Evolutionary conservation across 2,329 filamentous ascomycete species (phyloP), one percentile per base, ranked within the genome.

Genomic region (Didymella segeticola): DNA sequence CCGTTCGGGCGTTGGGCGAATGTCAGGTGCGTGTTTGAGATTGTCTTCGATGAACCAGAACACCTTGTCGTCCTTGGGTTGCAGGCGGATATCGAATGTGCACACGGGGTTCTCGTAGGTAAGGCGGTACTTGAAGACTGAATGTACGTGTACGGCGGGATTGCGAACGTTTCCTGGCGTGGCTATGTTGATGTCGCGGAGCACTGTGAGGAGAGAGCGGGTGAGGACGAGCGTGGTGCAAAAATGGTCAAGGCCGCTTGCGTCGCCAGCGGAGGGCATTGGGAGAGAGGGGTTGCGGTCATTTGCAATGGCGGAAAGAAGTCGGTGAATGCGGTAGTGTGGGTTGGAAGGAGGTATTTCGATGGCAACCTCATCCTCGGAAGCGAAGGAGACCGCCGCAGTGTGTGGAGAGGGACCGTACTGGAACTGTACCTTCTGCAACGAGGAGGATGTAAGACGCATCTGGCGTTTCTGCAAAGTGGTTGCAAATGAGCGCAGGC

Each of bases 401-500:
- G 52, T 76, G 79, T 80, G 83, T 12, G 62, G 60, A 83, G 57
- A 27, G 67, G 77, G 54, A 61, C 72, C 79, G 70, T 95, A 96
- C n/a, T 80, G 83, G 70, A 95, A 91, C 2, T 82, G 77, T 5
- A 95, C 82, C 57, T 67, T 60, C 30, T 68, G 83, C 79, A 60
- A 79, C 78, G 49, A 93, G 80, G 33, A 81, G 77, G 61, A 87
- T 81, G 67, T 83, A 83, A 36, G 78, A 77, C 29, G 89, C 82
- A 45, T 82, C 79, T 60, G 83, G 79, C 57, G 79, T 77, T 48
- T 85, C 79, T 71, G 63, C 57, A 93, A 83, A 1, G 87, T 85
- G 37, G 86, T 82, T 22, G 91, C 79, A 64, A 90, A 90, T 36
- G 83, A 82, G 31, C 91, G 86, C 23, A 95, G 80, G 17, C 88